Evolutionary conservation across 352 stramenopile genomes (phyloP), one percentile per base, ranked within the genome.

Genomic region (Hyaloperonospora brassicae): DNA sequence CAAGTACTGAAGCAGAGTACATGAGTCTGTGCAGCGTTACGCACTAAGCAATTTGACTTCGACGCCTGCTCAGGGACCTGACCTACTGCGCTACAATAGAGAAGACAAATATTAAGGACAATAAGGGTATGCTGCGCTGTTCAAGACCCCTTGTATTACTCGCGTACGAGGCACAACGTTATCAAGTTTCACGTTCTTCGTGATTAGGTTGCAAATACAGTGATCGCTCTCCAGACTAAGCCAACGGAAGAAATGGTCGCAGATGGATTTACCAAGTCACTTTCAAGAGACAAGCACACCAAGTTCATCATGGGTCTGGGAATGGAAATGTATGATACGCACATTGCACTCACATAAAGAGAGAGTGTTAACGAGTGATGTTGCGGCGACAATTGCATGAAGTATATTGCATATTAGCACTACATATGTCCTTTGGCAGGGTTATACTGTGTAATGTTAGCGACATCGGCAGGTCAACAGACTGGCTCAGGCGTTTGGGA

Each of bases 211-310:
- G 3, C 7, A 8, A 44, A 23, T 23, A 22, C 1, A 2, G 41
- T 30, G 2, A 47, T 47, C 13, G 13, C 41, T 5, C 9, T 47
- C 5, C 3, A 31, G 41, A 34, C 14, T 22, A 47, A 47, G 41
- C 22, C 41, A 12, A 47, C 11, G 11, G n/a, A 47, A 47, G 41
- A 47, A 22, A 47, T 47, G 41, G 9, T 31, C 3, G 41, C 41
- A 2, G 21, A 47, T 22, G 41, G 21, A 17, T 34, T 47, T 8
- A 14, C 41, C 1, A 47, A 47, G 41, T 4, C n/a, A 13, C 21
- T 47, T n/a, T 22, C 22, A 27, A 47, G 11, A 17, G 41, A 31
- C 17, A 47, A 47, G 41, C 41, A 31, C 23, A 47, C 1, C 41
- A 47, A 47, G 21, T 31, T 47, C 25, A 1, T 47, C 21, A 47